Conservation (phyloP, 1,139 yeast genomes). For the Hansenula sp. region DNA sequence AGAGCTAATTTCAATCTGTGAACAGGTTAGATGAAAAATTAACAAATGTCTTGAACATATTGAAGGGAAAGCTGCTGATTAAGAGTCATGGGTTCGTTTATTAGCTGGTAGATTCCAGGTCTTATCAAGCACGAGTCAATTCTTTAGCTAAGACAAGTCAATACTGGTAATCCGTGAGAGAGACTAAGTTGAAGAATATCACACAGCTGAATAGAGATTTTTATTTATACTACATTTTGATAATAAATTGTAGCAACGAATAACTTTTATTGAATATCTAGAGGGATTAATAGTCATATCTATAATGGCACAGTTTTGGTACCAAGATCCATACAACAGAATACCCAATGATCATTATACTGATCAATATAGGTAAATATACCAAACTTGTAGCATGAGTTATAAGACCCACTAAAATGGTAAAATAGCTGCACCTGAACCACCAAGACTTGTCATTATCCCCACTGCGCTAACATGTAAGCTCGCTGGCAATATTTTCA, state of each 20-base stretch:
- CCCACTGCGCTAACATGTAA: slow-evolving; percentile 71
- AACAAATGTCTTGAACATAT: too few species aligned
- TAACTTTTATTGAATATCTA: neutral
- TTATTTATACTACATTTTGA: too few species aligned
- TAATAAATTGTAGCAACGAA: too few species aligned
- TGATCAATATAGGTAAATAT: slow-evolving; percentile 26
- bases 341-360: slow-evolving; percentile 23
- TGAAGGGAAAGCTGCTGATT: too few species aligned
- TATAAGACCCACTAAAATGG: slow-evolving; percentile 60
- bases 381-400: slow-evolving; percentile 25
- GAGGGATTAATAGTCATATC: slow-evolving; percentile 9
- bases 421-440: slow-evolving; percentile 73
- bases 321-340: slow-evolving; percentile 28
- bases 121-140: too few species aligned
- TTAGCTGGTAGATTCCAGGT: too few species aligned
- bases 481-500: slow-evolving; percentile 57
- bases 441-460: slow-evolving; percentile 73
- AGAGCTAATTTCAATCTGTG: slow-evolving; percentile 19
- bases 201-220: too few species aligned
- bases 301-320: slow-evolving; percentile 23
- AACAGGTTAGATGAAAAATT: too few species aligned
- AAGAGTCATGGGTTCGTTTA: too few species aligned
- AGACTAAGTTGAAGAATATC: too few species aligned
- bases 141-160: too few species aligned
- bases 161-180: too few species aligned